Evolutionary conservation across 2,329 filamentous ascomycete genomes (phyloP), one percentile per base, ranked within the genome.

Genomic region (Arthrobotrys iridis): DNA sequence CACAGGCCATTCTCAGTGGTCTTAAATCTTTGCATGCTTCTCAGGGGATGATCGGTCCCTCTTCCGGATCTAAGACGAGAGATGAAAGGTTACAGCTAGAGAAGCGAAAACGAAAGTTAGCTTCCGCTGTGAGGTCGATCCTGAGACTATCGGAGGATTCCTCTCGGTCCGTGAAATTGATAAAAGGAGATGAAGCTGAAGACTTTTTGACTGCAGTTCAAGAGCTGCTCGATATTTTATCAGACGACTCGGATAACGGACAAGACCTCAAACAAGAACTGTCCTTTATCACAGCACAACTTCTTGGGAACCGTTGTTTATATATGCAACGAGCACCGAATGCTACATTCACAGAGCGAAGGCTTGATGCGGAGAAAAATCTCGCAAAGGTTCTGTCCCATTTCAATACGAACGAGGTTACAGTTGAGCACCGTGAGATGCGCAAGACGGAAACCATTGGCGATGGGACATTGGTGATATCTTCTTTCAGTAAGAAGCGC

Each of bases 281-380:
- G 15, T 28, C 63, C 2, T 4, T 33, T 4, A 50, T 75, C 6
- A 26, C 70, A 15, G 6, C 37, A 0, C 55, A 67, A 18, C 46
- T 75, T 2, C 48, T 75, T 13, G 57, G 37, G 3, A 55, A n/a
- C 0, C 35, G 41, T 13, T 63, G 55, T 0, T 8, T 75, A 5
- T 75, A 75, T 26, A 63, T 63, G 57, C 45, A 75, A 46, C 11
- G 26, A 24, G 22, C 70, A n/a, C 60, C 60, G 15, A 52, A 60
- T 45, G 33, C 45, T 1, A 33, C 58, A 22, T 33, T 2, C 13
- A 35, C 3, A 22, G 4, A 2, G 55, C 33, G 43, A 22, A 41
- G 55, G n/a, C 4, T 43, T 28, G 40, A 20, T 43, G 40, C 18
- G 40, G 22, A 43, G 15, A 22, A n/a, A n/a, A n/a, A n/a, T n/a